Conservation (phyloP, 441 rosid species). For the Heliophila coronopifolia region DNA sequence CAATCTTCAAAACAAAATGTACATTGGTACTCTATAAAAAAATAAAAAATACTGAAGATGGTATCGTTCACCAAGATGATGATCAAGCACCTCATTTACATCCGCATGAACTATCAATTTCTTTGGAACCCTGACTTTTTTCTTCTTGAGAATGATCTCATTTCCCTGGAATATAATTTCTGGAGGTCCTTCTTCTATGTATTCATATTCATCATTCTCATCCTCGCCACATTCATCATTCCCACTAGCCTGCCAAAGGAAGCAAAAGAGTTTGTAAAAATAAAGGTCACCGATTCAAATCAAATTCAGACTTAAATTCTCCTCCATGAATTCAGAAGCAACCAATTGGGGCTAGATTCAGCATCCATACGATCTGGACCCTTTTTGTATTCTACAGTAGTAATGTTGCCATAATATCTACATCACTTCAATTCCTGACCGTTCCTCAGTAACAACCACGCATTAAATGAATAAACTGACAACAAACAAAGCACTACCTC, state of each 20-base stretch:
- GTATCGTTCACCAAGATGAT: constrained; percentile 6
- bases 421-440: no score
- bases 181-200: constrained; percentile 82
- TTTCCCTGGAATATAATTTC: constrained; percentile 87
- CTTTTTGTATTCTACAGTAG: not conserved
- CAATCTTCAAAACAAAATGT: constrained; percentile 40
- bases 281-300: not conserved
- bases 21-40: not conserved
- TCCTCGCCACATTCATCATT: constrained; percentile 39
- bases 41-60: not conserved
- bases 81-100: constrained; percentile 39
- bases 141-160: constrained; percentile 75
- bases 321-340: not conserved
- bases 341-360: not conserved
- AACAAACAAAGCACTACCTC: constrained; percentile 36
- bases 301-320: not conserved
- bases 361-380: not conserved
- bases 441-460: constrained; percentile 12
- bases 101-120: constrained; percentile 28
- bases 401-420: no score
- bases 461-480: not conserved
- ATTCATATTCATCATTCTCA: constrained; percentile 71
- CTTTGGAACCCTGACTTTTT: constrained; percentile 68
- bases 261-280: constrained; percentile 1
- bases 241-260: constrained; percentile 39